These are phyloP conservation scores for Rhizopus sp. DNA, from an alignment of 371 early-diverging fungal genomes.

Conservation along the genomic window DNA sequence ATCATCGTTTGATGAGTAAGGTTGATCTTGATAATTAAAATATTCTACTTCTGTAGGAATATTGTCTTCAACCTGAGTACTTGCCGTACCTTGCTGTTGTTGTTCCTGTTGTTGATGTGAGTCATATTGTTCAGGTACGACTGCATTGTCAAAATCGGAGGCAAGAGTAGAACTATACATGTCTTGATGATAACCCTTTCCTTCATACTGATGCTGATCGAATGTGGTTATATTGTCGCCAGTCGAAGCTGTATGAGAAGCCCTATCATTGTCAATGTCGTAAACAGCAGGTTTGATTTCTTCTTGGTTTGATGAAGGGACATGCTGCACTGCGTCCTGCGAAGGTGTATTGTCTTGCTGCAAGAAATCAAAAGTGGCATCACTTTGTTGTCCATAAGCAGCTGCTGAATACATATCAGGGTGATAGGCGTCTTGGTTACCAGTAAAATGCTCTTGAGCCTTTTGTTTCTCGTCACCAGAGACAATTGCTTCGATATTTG, in stretches of 20 bases:
- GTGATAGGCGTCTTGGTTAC: not conserved
- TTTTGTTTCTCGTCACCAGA: not conserved
- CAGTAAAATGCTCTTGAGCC: not conserved
- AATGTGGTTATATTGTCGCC: not conserved
- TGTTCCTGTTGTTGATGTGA: not conserved
- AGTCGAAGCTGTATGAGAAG: too few species aligned
- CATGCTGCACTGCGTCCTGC: not conserved
- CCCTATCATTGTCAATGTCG: not conserved
- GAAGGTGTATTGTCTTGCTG: not conserved
- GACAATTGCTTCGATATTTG: not conserved
- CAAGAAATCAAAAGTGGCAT: not conserved
- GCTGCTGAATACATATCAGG: not conserved
- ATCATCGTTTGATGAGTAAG: not conserved
- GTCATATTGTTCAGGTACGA: too few species aligned
- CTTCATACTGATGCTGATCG: too few species aligned
- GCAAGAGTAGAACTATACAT: too few species aligned
- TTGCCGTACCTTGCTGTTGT: not conserved
- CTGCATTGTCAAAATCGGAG: too few species aligned
- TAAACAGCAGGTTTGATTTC: not conserved
- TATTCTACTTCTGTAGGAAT: not conserved
- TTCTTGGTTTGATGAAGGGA: not conserved
- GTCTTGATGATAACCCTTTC: too few species aligned
- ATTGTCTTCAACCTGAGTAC: not conserved
- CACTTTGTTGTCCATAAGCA: not conserved
- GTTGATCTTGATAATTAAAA: conserved; percentile 3